Percentiles rank a stretch among this genome's conserved stretches.
Evolutionary conservation across 768 basidiomycete species (phyloP).

Genomic region (Tylopilus subfusipes): DNA sequence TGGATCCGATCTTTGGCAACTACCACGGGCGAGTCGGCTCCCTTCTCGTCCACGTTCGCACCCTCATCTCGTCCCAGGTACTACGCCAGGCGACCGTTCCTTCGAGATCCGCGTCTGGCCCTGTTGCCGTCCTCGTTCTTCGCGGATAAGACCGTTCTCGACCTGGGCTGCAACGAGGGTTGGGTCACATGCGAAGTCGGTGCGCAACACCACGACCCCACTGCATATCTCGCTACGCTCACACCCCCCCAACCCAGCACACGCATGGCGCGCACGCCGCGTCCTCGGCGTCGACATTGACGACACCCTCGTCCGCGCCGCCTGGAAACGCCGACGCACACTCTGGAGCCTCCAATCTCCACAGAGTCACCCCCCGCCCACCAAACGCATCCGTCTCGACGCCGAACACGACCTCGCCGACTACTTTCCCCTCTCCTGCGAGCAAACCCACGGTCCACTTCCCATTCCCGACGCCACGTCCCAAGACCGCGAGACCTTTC

Average conservation of each 20-base stretch:
- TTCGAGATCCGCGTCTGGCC: slow-evolving; percentile 61
- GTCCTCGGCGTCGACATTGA: slow-evolving; percentile 89
- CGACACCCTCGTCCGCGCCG: slow-evolving; percentile 63
- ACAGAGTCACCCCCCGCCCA: background rate
- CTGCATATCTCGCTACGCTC: background rate
- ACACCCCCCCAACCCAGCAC: slow-evolving; percentile 43
- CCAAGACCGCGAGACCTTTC: slow-evolving; percentile 46
- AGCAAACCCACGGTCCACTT: slow-evolving; percentile 71
- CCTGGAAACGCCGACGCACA: slow-evolving; percentile 67
- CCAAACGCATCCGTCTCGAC: slow-evolving; percentile 15
- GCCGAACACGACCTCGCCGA: slow-evolving; percentile 22
- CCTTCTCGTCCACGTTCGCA: too few species aligned
- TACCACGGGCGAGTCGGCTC: slow-evolving; percentile 52
- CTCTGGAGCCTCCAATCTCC: slow-evolving; percentile 66
- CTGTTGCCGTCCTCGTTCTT: slow-evolving; percentile 57
- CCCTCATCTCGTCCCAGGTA: slow-evolving; percentile 42
- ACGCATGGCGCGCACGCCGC: slow-evolving; percentile 54
- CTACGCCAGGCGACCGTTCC: slow-evolving; percentile 67
- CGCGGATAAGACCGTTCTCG: slow-evolving; percentile 57
- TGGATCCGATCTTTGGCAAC: slow-evolving; percentile 55
- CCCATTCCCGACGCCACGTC: slow-evolving; percentile 48
- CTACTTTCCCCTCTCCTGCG: slow-evolving; percentile 77
- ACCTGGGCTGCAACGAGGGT: slow-evolving; percentile 87
- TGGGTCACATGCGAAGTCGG: slow-evolving; percentile 87
- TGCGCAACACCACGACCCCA: background rate